phyloP scores from a whole-genome alignment of 2,329 filamentous ascomycete species.

The Chaetomium globosum region DNA sequence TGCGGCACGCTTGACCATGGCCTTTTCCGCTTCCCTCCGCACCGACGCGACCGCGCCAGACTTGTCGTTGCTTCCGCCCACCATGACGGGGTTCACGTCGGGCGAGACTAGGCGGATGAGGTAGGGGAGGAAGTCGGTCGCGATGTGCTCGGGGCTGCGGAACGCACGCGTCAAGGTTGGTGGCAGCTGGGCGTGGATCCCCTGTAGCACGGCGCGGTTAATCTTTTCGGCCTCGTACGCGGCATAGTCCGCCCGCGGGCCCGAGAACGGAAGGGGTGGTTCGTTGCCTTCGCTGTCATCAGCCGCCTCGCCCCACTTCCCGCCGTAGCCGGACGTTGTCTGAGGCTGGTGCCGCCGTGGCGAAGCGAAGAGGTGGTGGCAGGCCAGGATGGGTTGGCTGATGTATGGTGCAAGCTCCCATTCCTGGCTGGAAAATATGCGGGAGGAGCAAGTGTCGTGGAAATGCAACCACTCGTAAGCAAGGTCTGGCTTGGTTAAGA shows the following conservation, averaged over 20 bases:
- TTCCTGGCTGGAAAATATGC: conserved; percentile 80
- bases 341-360: conserved; percentile 56
- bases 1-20: conserved; percentile 77
- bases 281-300: conserved; percentile 54
- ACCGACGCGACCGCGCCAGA: conserved; percentile 72
- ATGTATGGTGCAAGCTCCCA: conserved; percentile 92
- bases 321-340: conserved; percentile 45
- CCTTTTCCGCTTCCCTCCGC: conserved; percentile 80
- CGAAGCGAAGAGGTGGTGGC: conserved; percentile 87
- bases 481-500: conserved; percentile 81
- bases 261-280: conserved; percentile 73
- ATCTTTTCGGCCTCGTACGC: conserved; percentile 80
- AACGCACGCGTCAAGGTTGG: conserved; percentile 75
- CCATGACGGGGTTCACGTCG: conserved; percentile 85
- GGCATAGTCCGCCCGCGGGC: conserved; percentile 77
- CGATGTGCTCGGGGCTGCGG: conserved; percentile 74
- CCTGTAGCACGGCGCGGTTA: conserved; percentile 72
- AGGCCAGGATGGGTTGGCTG: conserved; percentile 81
- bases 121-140: conserved; percentile 82
- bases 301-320: conserved; percentile 48
- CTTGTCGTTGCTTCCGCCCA: conserved; percentile 63
- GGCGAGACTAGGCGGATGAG: conserved; percentile 82
- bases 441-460: conserved; percentile 78
- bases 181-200: conserved; percentile 71
- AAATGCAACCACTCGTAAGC: conserved; percentile 97